A percentile compares a stretch with the other conserved stretches of the same genome.
Evolutionary conservation across 2,329 filamentous ascomycete genomes (phyloP).

Genomic region (Ceratocystis papillata): DNA sequence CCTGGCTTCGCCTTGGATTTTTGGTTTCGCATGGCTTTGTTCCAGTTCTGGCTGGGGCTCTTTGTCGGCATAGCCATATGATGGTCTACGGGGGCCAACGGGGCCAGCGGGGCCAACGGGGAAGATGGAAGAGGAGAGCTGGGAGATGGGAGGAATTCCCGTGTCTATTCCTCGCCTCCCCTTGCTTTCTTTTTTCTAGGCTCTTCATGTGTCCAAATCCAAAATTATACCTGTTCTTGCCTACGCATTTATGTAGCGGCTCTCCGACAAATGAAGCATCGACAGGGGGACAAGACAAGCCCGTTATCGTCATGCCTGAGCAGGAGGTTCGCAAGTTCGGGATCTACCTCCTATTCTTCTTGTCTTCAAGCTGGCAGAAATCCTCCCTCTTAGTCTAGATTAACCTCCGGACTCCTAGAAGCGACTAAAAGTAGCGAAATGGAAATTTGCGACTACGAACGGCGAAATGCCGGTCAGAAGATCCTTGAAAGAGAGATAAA

Average conservation of each 20-base stretch:
- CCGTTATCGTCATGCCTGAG: too few relatives aligned
- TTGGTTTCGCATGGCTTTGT: not conserved
- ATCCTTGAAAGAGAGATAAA: not conserved
- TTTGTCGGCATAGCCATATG: slow-evolving; percentile 7
- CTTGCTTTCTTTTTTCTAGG: not conserved
- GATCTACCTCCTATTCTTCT: too few relatives aligned
- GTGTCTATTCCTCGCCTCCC: not conserved
- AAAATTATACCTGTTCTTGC: too few relatives aligned
- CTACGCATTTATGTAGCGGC: too few relatives aligned
- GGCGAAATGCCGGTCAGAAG: slow-evolving; percentile 3
- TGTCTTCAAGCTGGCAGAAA: too few relatives aligned
- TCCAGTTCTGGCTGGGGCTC: not conserved
- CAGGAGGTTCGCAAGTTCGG: too few relatives aligned
- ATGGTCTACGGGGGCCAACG: not conserved
- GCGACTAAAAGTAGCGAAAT: not conserved
- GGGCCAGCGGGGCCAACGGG: slow-evolving; percentile 4
- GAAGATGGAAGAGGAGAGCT: not conserved
- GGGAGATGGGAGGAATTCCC: not conserved
- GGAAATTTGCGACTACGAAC: not conserved
- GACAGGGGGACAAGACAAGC: too few relatives aligned
- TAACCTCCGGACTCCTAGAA: too few relatives aligned
- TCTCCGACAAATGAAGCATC: too few relatives aligned
- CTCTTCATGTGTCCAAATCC: not conserved
- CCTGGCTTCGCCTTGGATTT: not conserved
- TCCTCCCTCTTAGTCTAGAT: too few relatives aligned